Base-by-base conservation (phyloP, 2,329 filamentous ascomycete species). In the Penicillium sp. region DNA sequence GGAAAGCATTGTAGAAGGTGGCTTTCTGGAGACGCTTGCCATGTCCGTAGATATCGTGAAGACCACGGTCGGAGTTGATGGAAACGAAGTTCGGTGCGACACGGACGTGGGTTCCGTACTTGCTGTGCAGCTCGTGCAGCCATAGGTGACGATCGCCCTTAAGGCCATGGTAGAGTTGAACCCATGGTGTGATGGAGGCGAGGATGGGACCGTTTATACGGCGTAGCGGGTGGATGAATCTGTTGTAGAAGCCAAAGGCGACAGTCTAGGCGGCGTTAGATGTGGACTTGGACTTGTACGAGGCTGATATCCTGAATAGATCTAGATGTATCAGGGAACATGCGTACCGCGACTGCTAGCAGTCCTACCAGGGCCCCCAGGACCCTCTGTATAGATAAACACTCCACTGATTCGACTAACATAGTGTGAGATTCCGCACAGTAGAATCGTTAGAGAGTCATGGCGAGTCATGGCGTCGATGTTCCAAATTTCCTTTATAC, bases 61-160 rank as follows among this genome's bases (percentile, higher is more conserved):
- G 58, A 4, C 88, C 87, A 7, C 81, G 81, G 56, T 82, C 82
- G 50, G 85, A 87, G 78, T 94, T 93, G 76, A 95, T 84, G 1
- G 87, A 90, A 40, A 96, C 76, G 56, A 83, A 84, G 71, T 91
- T 90, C 42, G 90, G 90, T 0, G 88, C 88, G 60, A 88, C 89
- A 27, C 90, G 88, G n/a, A 93, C 88, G 47, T 85, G 65, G 14
- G 56, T 64, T 5, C 88, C 89, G 65, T 95, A 92, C 67, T 81
- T 80, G 62, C 86, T 76, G 70, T 95, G 90, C 62, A 87, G 78
- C 29, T 81, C 79, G 76, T 86, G 86, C 65, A 91, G 86, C 66
- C 88, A 84, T 16, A 92, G 80, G 67, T 92, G 89, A 1, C 88
- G 82, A 61, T 89, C 86, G 48, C 89, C 89, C 65, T 84, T 87